Base-by-base conservation (phyloP, 805 yeast species). In the Candida ulmi region DNA sequence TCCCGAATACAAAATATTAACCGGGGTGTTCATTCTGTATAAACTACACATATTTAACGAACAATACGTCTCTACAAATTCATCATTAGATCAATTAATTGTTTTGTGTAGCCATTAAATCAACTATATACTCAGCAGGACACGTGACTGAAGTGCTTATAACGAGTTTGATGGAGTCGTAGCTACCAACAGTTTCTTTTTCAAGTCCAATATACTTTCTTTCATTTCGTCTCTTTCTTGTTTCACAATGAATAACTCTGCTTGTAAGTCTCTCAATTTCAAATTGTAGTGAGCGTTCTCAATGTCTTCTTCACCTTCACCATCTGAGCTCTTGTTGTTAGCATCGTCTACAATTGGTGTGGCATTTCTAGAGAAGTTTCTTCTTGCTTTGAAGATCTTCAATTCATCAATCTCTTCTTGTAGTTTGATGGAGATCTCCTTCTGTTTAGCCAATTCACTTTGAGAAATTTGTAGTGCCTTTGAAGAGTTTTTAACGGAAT, bases 201-300 rank as follows among this genome's bases (percentile, higher is more conserved):
- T 81, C 55, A 82, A 63, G 0, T 66, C 51, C 25, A 76, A 56
- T 13, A 80, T 74, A 42, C 71, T 79, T 17, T 78, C 83, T 54
- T 78, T 81, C 58, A 85, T 66, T 50, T 80, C 83, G 54, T 88
- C 93, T 47, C 95, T 73, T 61, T 88, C 96, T 61, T 87, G 91
- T 52, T 79, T 80, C 47, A 83, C 72, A 40, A 88, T 83, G 52
- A 74, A 83, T 47, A 88, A 66, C 57, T 87, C 95, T 4, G 95
- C 95, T 53, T 86, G 85, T 50, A 88, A 64, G 51, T 88, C 95
- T 51, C 84, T 79, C 33, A 88, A 72, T 61, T 81, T 84, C 66
- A 87, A 71, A 45, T 79, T 83, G 53, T 74, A 84, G 47, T 83
- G 88, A 34, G 84, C 72, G 39, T 64, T 61, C 28, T 60, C 59